Conservation (phyloP, 352 stramenopile genomes). For the Globisporangium abappressorium region DNA sequence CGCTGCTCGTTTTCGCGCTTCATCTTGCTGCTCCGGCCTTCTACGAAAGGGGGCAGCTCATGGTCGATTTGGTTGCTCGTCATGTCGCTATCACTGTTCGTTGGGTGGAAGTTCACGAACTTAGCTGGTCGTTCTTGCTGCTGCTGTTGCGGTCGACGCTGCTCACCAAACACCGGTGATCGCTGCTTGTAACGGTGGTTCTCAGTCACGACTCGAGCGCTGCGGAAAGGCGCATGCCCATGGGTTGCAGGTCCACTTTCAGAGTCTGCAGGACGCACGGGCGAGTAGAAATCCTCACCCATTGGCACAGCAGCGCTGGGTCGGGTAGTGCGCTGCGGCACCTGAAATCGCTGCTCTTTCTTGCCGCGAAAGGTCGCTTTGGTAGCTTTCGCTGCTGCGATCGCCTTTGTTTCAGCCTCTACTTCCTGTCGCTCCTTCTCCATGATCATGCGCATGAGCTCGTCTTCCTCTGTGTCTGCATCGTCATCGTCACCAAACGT, state of each 20-base stretch:
- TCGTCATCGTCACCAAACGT: background rate
- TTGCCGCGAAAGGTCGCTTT: background rate
- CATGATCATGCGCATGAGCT: conserved; percentile 37
- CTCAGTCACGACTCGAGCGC: conserved; percentile 1
- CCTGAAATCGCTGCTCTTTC: background rate
- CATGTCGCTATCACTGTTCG: background rate
- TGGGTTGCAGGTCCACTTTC: background rate
- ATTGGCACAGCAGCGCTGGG: background rate
- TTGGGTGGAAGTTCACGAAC: background rate
- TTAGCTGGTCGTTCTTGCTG: background rate
- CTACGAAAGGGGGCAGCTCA: conserved; percentile 8
- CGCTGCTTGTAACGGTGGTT: background rate
- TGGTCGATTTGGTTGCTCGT: conserved; percentile 16
- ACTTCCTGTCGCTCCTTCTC: conserved; percentile 30
- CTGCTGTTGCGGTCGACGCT: background rate
- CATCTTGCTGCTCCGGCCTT: background rate
- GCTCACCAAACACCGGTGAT: background rate
- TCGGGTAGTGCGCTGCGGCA: background rate
- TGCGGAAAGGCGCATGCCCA: conserved; percentile 13
- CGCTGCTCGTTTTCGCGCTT: conserved; percentile 26
- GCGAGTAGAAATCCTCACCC: conserved; percentile 31
- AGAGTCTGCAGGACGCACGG: conserved; percentile 21
- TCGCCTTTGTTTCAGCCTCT: background rate
- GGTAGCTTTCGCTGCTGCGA: conserved; percentile 15
- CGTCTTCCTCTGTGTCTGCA: conserved; percentile 33